These are phyloP conservation scores for Quercus agrifolia DNA, from an alignment of 306 rosid genomes.

Conservation along the genomic window DNA sequence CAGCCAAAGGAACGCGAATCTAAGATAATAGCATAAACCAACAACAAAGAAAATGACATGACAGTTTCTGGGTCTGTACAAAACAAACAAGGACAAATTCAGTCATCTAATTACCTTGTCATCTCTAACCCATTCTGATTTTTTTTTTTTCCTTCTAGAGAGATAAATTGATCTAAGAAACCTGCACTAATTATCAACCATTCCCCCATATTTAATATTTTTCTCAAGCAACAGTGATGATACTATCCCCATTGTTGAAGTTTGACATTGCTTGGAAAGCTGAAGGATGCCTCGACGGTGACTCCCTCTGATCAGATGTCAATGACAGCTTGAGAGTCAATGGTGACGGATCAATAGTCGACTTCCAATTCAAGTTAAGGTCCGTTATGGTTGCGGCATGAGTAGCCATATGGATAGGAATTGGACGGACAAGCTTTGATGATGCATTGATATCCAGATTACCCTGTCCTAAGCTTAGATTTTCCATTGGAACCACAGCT, in stretches of 20 bases:
- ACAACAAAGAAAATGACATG: constrained; percentile 41
- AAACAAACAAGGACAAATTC: constrained; percentile 47
- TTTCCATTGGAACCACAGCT: constrained; percentile 40
- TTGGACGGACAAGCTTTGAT: constrained; percentile 34
- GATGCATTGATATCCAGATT: constrained; percentile 31
- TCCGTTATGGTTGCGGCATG: constrained; percentile 29
- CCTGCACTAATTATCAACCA: constrained; percentile 33
- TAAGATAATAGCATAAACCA: constrained; percentile 38
- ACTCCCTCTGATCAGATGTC: constrained; percentile 57
- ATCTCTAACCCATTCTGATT: constrained; percentile 32
- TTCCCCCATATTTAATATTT: constrained; percentile 4
- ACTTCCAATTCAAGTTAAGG: constrained; percentile 36
- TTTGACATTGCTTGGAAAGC: constrained; percentile 54
- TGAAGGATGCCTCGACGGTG: constrained; percentile 48
- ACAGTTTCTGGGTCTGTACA: constrained; percentile 71
- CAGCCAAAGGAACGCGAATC: constrained; percentile 39
- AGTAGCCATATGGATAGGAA: constrained; percentile 31
- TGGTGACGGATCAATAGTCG: constrained; percentile 47
- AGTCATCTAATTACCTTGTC: constrained; percentile 35
- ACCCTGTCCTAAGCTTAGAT: constrained; percentile 48
- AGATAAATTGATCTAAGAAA: constrained; percentile 32
- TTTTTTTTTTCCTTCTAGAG: constrained; percentile 23
- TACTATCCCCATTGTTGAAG: constrained; percentile 68
- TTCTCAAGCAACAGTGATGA: constrained; percentile 70
- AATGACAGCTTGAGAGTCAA: constrained; percentile 76